phyloP scores from a whole-genome alignment of 2,329 filamentous ascomycete genomes.

The Pseudocercospora fuligena region DNA sequence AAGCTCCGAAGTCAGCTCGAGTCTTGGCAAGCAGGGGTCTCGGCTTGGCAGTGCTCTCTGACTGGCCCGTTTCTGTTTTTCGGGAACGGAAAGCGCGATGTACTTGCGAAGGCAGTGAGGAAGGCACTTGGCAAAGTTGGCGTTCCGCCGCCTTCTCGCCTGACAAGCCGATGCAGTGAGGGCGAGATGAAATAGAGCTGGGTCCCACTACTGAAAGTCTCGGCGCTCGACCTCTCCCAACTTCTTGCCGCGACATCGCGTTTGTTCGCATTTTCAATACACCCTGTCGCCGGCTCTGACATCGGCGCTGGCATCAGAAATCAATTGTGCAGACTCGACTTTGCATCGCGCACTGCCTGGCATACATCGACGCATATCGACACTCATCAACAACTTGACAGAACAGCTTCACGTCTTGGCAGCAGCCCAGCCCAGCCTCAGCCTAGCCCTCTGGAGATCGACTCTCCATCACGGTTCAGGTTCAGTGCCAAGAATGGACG shows the following conservation, averaged over 20 bases:
- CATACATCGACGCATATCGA: background rate
- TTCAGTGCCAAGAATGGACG: background rate
- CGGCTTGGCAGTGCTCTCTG: background rate
- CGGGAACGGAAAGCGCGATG: conserved; percentile 2
- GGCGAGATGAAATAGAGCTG: background rate
- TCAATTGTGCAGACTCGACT: background rate
- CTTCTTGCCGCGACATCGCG: background rate
- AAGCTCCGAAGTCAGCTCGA: background rate
- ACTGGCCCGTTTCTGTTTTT: background rate
- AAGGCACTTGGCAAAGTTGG: background rate
- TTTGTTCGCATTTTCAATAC: background rate
- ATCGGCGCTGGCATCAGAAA: background rate
- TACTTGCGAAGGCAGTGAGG: background rate
- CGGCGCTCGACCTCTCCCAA: background rate
- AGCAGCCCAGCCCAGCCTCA: background rate
- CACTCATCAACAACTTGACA: background rate
- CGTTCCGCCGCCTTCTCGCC: background rate
- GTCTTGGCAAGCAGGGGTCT: background rate
- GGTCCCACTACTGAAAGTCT: background rate
- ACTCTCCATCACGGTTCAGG: background rate
- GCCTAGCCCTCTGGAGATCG: too few relatives aligned
- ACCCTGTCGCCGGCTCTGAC: background rate
- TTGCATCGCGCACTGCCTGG: background rate
- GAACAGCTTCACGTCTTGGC: background rate
- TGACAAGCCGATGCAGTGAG: background rate